A percentile compares a stretch with the other conserved stretches of the same genome.
These are phyloP conservation scores for Parafenestella ontariensis DNA, from an alignment of 2,329 filamentous ascomycete genomes.

Conservation along the genomic window DNA sequence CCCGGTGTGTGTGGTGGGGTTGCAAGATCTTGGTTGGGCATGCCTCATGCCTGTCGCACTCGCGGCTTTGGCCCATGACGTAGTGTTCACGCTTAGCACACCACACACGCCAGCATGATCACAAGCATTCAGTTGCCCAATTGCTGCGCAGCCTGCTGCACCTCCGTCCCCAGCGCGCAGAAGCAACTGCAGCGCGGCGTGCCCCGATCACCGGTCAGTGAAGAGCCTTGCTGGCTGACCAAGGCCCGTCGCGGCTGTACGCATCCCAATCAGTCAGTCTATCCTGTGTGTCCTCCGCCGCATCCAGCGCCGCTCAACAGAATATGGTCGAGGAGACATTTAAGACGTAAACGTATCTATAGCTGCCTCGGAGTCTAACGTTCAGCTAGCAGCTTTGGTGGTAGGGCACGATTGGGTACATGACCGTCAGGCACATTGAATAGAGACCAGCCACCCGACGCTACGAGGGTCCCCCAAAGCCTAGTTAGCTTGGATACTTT, in stretches of 20 bases:
- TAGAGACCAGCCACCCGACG: constrained; percentile 15
- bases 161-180: constrained; percentile 16
- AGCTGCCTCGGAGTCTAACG: neutral
- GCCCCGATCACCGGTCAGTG: constrained; percentile 4
- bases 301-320: neutral
- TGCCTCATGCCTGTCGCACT: constrained; percentile 1
- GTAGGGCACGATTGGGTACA: neutral
- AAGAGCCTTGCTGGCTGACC: neutral
- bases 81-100: constrained; percentile 13
- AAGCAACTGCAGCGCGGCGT: constrained; percentile 5
- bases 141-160: constrained; percentile 13
- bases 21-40: constrained; percentile 21
- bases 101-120: constrained; percentile 14
- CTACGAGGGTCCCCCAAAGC: constrained; percentile 14
- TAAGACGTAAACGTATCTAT: neutral
- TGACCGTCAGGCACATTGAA: constrained; percentile 11
- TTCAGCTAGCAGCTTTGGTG: neutral
- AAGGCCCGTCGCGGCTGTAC: neutral
- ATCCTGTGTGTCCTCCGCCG: neutral
- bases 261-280: neutral
- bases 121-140: constrained; percentile 16
- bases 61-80: constrained; percentile 20
- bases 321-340: neutral
- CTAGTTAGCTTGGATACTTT: constrained; percentile 1
- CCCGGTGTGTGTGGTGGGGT: constrained; percentile 25